These are phyloP conservation scores for Malus sylvestris DNA, from an alignment of 306 rosid species.

Conservation along the genomic window DNA sequence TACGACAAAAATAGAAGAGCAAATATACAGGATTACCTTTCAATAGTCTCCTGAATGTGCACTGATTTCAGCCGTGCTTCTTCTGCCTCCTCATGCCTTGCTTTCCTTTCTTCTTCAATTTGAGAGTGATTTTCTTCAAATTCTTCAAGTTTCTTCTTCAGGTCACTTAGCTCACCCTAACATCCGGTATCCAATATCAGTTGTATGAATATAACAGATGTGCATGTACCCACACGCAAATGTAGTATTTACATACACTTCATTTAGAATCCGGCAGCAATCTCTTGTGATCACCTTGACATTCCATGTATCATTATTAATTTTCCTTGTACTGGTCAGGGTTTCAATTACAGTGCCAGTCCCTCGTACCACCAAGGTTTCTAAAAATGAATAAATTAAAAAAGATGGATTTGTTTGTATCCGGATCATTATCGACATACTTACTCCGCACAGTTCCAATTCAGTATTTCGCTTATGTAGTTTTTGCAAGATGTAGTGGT, in stretches of 20 bases:
- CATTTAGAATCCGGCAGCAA: no score
- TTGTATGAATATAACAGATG: neutral
- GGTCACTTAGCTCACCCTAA: slow-evolving; percentile 53
- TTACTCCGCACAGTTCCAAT: no score
- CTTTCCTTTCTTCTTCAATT: slow-evolving; percentile 45
- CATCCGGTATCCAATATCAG: slow-evolving; percentile 5
- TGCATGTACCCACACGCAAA: neutral
- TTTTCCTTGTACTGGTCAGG: no score
- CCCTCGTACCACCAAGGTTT: no score
- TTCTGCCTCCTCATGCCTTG: slow-evolving; percentile 61
- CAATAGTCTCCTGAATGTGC: slow-evolving; percentile 70
- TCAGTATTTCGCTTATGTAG: no score
- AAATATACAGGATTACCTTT: slow-evolving; percentile 40
- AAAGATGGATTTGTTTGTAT: no score
- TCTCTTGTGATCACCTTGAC: no score
- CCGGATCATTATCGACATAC: no score
- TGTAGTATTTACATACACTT: neutral
- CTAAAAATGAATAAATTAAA: no score
- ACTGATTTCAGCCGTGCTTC: slow-evolving; percentile 55
- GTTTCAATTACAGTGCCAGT: no score
- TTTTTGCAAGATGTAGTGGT: no score
- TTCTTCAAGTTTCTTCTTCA: slow-evolving; percentile 52
- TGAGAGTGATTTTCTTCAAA: slow-evolving; percentile 46
- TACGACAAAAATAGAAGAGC: neutral
- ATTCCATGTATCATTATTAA: no score